Conservation (phyloP, 441 rosid genomes). For the Brassica hybrid region DNA sequence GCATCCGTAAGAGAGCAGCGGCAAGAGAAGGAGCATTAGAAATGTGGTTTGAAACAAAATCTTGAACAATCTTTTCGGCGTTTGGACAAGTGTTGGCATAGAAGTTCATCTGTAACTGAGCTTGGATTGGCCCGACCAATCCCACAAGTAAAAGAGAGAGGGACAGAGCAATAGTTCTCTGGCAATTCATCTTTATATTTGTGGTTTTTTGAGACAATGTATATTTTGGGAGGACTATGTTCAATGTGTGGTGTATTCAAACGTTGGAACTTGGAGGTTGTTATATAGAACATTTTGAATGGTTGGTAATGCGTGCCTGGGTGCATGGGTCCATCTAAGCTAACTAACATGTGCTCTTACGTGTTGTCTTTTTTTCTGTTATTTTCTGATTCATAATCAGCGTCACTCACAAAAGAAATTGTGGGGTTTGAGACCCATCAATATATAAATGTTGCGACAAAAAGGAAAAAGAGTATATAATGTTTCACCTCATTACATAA, state of each 20-base stretch:
- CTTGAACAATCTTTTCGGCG: conserved; percentile 70
- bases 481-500: neutral
- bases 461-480: neutral
- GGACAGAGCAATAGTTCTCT: conserved; percentile 35
- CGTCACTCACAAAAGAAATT: neutral
- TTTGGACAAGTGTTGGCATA: conserved; percentile 74
- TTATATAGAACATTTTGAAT: conserved; percentile 39
- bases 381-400: neutral
- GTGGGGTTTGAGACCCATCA: neutral
- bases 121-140: conserved; percentile 45
- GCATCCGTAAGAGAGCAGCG: too few relatives aligned
- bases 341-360: conserved; percentile 44
- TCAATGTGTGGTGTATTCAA: conserved; percentile 27
- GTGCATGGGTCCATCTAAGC: conserved; percentile 34
- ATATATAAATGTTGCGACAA: neutral
- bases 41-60: conserved; percentile 59
- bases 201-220: neutral
- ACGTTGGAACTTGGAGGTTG: neutral
- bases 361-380: conserved; percentile 22
- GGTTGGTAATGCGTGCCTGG: conserved; percentile 11
- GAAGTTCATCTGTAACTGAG: conserved; percentile 60
- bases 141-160: conserved; percentile 44
- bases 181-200: conserved; percentile 15
- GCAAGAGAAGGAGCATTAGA: conserved; percentile 44
- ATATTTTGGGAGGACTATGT: conserved; percentile 22